Evolutionary conservation across 495 filamentous ascomycete genomes (phyloP), one percentile per base, ranked within the genome.

Genomic region (Aspergillus wentii): DNA sequence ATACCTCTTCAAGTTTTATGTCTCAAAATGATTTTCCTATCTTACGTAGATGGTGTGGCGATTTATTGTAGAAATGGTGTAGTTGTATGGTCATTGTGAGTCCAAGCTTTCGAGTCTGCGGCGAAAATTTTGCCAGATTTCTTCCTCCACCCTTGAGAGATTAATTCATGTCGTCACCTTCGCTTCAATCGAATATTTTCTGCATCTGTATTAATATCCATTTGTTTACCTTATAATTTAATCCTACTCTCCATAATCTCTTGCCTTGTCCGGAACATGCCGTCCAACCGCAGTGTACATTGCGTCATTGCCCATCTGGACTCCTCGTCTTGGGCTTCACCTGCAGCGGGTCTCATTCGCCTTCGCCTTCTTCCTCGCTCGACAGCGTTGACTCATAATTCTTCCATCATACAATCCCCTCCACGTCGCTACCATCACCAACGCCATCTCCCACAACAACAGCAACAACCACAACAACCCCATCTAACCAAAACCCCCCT

Each of bases 241-340:
- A n/a, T n/a, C n/a, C n/a, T n/a, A n/a, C n/a, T n/a, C n/a, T n/a
- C n/a, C n/a, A n/a, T n/a, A n/a, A n/a, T n/a, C n/a, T n/a, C n/a
- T n/a, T n/a, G n/a, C n/a, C n/a, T n/a, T n/a, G n/a, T n/a, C n/a
- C n/a, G n/a, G n/a, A n/a, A n/a, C n/a, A 19, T 41, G 47, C 33
- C 25, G 36, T 23, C 27, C 38, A 42, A 28, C 47, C 35, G 44
- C 39, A 35, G 15, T 18, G 30, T 17, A 17, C 57, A 67, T 67
- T 67, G 63, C 63, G 63, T 67, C 63, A 67, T 67, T 59, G 50
- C 57, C 51, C 49, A 41, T 44, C 30, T 51, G n/a, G n/a, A n/a
- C n/a, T n/a, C n/a, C 40, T 39, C 46, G 22, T 33, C 25, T 48
- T 44, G 27, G 43, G 38, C 47, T 47, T 40, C 45, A 44, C 34